A percentile compares a stretch with the other conserved stretches of the same genome.
These are phyloP conservation scores for Euphorbia corollata DNA, from an alignment of 441 rosid species.

Conservation along the genomic window DNA sequence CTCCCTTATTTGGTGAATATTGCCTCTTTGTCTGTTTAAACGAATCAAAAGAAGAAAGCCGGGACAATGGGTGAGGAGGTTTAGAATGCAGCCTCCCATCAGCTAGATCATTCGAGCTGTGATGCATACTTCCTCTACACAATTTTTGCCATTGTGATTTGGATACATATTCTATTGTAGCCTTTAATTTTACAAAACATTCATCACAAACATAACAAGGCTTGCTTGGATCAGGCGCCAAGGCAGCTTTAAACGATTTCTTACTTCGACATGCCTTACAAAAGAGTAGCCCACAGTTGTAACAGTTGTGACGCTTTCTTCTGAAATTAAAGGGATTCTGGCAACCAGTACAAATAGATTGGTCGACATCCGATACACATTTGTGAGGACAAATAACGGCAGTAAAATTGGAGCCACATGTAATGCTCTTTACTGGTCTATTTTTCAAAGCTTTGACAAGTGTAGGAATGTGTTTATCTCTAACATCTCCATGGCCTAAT, in stretches of 20 bases:
- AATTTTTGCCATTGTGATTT: slow-evolving; percentile 22
- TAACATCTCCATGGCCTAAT: slow-evolving; percentile 65
- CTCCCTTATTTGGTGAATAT: slow-evolving; percentile 15
- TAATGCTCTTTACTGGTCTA: slow-evolving; percentile 58
- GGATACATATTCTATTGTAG: slow-evolving; percentile 30
- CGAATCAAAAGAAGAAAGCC: slow-evolving; percentile 39
- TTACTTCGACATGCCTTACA: slow-evolving; percentile 64
- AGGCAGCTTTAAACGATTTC: slow-evolving; percentile 60
- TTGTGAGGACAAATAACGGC: slow-evolving; percentile 69
- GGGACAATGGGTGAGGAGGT: slow-evolving; percentile 26
- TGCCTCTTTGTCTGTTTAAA: slow-evolving; percentile 31
- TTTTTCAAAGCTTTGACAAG: slow-evolving; percentile 58
- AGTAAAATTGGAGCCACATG: slow-evolving; percentile 69
- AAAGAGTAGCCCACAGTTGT: slow-evolving; percentile 28
- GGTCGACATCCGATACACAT: slow-evolving; percentile 58
- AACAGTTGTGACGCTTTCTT: slow-evolving; percentile 63
- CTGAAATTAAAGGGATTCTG: slow-evolving; percentile 61
- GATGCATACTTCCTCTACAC: slow-evolving; percentile 25
- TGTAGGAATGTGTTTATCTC: slow-evolving; percentile 52
- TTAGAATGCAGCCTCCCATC: slow-evolving; percentile 33
- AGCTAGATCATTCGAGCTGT: slow-evolving; percentile 25
- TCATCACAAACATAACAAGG: slow-evolving; percentile 72
- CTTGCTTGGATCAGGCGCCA: slow-evolving; percentile 65
- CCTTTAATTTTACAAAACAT: slow-evolving; percentile 55
- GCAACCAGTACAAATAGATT: slow-evolving; percentile 67